These are phyloP conservation scores for Fusarium sp. DNA, from an alignment of 2,329 filamentous ascomycete genomes.

Conservation along the genomic window DNA sequence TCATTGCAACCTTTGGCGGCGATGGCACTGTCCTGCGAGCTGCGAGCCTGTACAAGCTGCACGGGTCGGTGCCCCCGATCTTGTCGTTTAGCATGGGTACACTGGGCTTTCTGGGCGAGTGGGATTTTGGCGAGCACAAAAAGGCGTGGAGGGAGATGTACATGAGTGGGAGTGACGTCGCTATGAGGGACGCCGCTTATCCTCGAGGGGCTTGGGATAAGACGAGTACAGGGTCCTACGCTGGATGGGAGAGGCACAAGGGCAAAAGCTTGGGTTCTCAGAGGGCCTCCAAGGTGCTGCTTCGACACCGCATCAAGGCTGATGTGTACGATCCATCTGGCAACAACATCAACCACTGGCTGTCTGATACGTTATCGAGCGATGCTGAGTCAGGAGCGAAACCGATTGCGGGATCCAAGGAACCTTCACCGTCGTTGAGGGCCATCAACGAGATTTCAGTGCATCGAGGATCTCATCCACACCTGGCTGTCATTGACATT, in stretches of 20 bases:
- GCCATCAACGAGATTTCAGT: conserved; percentile 97
- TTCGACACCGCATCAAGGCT: conserved; percentile 88
- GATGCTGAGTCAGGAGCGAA: conserved; percentile 55
- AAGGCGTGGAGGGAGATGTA: conserved; percentile 92
- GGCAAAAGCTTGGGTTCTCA: conserved; percentile 85
- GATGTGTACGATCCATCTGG: conserved; percentile 82
- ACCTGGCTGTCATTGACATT: conserved; percentile 92
- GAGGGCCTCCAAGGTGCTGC: conserved; percentile 82
- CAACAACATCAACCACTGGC: conserved; percentile 65
- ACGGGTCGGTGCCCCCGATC: conserved; percentile 86
- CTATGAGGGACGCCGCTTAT: conserved; percentile 57
- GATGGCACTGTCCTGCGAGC: conserved; percentile 65
- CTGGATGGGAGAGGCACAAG: conserved; percentile 77
- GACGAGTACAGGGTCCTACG: conserved; percentile 20
- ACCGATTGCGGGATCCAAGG: conserved; percentile 51
- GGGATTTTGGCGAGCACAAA: conserved; percentile 95
- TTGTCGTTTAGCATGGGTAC: conserved; percentile 98
- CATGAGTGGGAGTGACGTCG: conserved; percentile 75
- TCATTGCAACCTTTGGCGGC: conserved; percentile 90
- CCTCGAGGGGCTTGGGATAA: conserved; percentile 48
- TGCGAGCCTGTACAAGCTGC: conserved; percentile 75
- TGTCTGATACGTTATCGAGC: conserved; percentile 60
- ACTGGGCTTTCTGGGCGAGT: conserved; percentile 93
- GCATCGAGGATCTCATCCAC: conserved; percentile 89
- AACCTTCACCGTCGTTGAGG: conserved; percentile 61